Base-by-base conservation (phyloP, 352 stramenopile species). In the Phytophthora hibernalis region DNA sequence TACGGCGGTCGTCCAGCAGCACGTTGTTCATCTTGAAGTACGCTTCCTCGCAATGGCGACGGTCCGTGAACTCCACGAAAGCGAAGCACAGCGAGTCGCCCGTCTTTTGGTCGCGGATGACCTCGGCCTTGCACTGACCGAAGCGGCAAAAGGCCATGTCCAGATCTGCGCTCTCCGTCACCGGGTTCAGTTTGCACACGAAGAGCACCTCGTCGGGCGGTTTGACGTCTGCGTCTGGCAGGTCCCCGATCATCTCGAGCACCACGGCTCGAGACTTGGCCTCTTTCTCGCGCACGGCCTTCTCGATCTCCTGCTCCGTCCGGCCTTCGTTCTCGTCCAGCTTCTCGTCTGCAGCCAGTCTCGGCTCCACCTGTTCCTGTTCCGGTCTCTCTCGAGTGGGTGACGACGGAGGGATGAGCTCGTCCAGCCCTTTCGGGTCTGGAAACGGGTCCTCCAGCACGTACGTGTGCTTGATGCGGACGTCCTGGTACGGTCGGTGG, bases 1-100 rank as follows among this genome's bases (percentile, higher is more conserved):
- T 91, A 30, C 97, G 90, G 18, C 98, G 88, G 72, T 99, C 98
- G 80, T 99, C 98, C 18, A 99, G 90, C 22, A 99, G 74, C 12
- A 98, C 97, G 83, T 99, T 99, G 81, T 99, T 99, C 98, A 99
- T 99, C 88, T 99, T 99, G 61, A 99, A 98, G 74, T 99, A 99
- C 9, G 98, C 98, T 73, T 99, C 85, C 54, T 96, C 87, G 54
- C 96, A 99, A 63, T 97, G 83, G 47, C 97, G 74, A 4, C 97
- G 92, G 48, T 95, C 93, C 33, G 90, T 93, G 77, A 99, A 99
- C 82, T 99, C 97, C 13, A 99, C 91, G 78, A 99, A 99, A 5
- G 96, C 98, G 79, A 99, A 99, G 67, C 98, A 98, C 18, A 99
- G 76, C 50, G 92, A 99, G 65, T 98, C 92, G 8, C 98, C 98